A percentile compares a stretch with the other conserved stretches of the same genome.
Evolutionary conservation across 2,329 filamentous ascomycete species (phyloP).

Genomic region (Arthroderma sp.): DNA sequence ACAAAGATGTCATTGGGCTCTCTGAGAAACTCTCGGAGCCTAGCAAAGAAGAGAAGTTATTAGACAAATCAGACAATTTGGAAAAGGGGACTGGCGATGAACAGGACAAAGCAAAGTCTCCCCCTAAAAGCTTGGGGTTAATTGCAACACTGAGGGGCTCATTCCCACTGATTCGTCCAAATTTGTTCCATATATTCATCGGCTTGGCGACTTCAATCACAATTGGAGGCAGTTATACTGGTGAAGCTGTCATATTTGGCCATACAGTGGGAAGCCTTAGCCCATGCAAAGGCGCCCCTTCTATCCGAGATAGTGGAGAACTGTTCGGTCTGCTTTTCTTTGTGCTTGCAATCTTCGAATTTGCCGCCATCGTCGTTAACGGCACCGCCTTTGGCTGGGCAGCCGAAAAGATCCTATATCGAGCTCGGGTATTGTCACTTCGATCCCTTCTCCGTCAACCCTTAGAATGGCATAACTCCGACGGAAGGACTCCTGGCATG

Average conservation of each 20-base stretch:
- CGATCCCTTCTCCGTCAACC: conserved; percentile 49
- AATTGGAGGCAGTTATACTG: conserved; percentile 42
- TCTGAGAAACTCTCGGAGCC: too few species aligned
- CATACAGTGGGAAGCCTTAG: conserved; percentile 40
- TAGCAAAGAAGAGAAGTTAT: background rate
- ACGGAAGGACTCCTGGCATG: conserved; percentile 42
- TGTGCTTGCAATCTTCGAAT: conserved; percentile 41
- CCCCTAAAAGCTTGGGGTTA: background rate
- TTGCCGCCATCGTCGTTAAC: conserved; percentile 44
- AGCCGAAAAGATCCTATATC: conserved; percentile 48
- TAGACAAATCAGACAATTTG: background rate
- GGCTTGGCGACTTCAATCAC: conserved; percentile 36
- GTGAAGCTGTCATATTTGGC: conserved; percentile 42
- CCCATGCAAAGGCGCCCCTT: conserved; percentile 32
- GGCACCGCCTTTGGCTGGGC: conserved; percentile 41
- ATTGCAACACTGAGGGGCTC: conserved; percentile 20
- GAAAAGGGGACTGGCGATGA: background rate
- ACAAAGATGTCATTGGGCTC: background rate
- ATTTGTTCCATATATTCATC: conserved; percentile 26
- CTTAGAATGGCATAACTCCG: conserved; percentile 52
- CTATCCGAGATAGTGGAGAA: conserved; percentile 34
- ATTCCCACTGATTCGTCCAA: conserved; percentile 29
- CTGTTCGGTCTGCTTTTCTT: conserved; percentile 43
- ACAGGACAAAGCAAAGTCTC: background rate
- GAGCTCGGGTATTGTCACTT: conserved; percentile 45